A percentile compares a stretch with the other conserved stretches of the same genome.
Evolutionary conservation across 2,329 filamentous ascomycete species (phyloP).

Genomic region (Rutstroemia sp.): DNA sequence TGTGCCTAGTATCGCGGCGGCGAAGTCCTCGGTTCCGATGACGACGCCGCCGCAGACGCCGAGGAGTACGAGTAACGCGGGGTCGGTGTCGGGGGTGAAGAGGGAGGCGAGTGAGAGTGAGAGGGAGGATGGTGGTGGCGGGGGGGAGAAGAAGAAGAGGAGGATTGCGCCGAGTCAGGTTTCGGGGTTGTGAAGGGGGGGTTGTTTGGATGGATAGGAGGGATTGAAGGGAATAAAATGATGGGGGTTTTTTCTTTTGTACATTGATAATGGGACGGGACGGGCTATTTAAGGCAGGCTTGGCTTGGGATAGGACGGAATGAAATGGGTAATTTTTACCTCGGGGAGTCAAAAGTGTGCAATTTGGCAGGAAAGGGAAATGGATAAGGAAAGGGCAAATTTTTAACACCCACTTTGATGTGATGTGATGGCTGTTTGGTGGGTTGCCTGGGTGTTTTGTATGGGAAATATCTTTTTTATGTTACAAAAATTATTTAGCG

Average conservation of each 20-base stretch:
- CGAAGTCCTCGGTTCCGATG: conserved; percentile 51
- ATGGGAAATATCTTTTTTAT: too few relatives aligned
- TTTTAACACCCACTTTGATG: too few relatives aligned
- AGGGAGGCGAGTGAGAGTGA: conserved; percentile 45
- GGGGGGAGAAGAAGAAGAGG: conserved; percentile 51
- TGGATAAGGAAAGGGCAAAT: too few relatives aligned
- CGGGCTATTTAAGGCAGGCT: background rate
- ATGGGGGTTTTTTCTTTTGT: background rate
- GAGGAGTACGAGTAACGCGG: conserved; percentile 42
- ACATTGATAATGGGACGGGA: background rate
- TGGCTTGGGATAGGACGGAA: too few relatives aligned
- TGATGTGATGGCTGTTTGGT: too few relatives aligned
- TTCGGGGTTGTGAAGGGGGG: background rate
- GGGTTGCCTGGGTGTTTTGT: too few relatives aligned
- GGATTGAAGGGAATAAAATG: too few relatives aligned
- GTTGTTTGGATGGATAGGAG: too few relatives aligned
- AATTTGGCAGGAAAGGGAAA: too few relatives aligned
- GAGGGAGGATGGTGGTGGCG: conserved; percentile 40
- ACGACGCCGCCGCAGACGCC: conserved; percentile 91
- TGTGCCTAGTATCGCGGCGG: conserved; percentile 52
- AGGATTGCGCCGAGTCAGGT: conserved; percentile 57
- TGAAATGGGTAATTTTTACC: too few relatives aligned
- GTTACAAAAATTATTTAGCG: too few relatives aligned
- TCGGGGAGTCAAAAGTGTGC: too few relatives aligned
- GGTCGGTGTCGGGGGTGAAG: conserved; percentile 45